Evolutionary conservation across 2,329 filamentous ascomycete genomes (phyloP), one percentile per base, ranked within the genome.

Genomic region (Xylaria digitata): DNA sequence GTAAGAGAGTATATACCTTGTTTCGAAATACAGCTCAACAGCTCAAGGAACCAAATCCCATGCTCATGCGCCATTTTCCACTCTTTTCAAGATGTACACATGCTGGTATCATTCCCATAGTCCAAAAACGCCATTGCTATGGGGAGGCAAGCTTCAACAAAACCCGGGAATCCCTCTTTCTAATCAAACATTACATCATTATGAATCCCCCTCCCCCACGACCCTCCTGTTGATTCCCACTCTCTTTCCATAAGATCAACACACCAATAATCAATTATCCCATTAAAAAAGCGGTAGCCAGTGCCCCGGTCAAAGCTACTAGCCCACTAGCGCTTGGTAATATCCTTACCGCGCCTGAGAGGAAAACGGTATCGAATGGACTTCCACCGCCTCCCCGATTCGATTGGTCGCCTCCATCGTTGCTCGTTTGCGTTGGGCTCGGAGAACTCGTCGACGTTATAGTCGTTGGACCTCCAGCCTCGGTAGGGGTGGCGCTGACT

Each of bases 371-470:
- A 58, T 75, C 73, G 23, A 75, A 74, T 15, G 73, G 72, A 48
- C 71, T 74, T 23, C 72, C 73, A 46, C 73, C 72, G 42, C 73
- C 72, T 21, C 73, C 68, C 21, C 48, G 48, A 40, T 50, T 32
- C 15, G 56, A 17, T 50, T 37, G n/a, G 13, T 53, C 48, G 53
- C 43, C 37, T 17, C 43, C 48, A 5, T 43, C 8, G 45, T 34
- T 32, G 15, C 32, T 43, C 3, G 63, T 65, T 19, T 49, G 50
- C 17, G 69, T 57, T 3, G 66, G 43, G 23, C 34, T 58, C 5
- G 53, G 54, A 11, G 43, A 50, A 43, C 45, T 65, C 17, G 52
- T 62, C 23, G 63, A 58, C 46, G 45, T 4, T 52, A 7, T 19
- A 34, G 37, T 48, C 6, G 59, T 52, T 1, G 57, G 19, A n/a